These are phyloP conservation scores for Aspergillus taichungensis DNA, from an alignment of 495 filamentous ascomycete genomes.

Conservation along the genomic window DNA sequence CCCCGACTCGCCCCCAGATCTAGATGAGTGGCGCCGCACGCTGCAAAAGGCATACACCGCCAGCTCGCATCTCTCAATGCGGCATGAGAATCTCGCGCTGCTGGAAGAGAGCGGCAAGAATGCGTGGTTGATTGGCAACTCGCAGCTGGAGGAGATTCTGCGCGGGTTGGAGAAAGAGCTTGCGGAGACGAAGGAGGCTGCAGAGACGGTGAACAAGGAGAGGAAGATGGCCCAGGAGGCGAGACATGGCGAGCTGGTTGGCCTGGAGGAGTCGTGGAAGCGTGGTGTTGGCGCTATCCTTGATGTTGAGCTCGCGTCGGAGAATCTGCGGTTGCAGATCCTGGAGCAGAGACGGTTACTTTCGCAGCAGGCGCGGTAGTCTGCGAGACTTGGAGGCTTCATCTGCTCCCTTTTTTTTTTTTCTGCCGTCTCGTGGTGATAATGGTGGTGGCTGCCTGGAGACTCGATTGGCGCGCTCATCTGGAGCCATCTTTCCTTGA, in stretches of 20 bases:
- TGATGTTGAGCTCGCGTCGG: conserved; percentile 68
- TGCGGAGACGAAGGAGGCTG: conserved; percentile 50
- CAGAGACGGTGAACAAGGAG: conserved; percentile 62
- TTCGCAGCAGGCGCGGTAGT: conserved; percentile 29
- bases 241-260: conserved; percentile 55
- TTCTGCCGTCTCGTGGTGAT: background rate
- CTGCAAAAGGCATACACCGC: conserved; percentile 49
- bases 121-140: conserved; percentile 82
- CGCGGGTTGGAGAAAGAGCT: conserved; percentile 69
- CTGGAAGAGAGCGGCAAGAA: conserved; percentile 79
- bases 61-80: conserved; percentile 54
- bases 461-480: too few species aligned
- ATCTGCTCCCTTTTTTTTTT: too few species aligned
- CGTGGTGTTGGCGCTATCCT: conserved; percentile 60
- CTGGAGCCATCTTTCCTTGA: too few species aligned
- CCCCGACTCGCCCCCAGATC: conserved; percentile 14
- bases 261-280: conserved; percentile 66
- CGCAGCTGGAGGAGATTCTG: conserved; percentile 65
- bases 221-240: conserved; percentile 63
- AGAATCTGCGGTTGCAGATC: conserved; percentile 57
- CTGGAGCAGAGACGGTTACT: conserved; percentile 42
- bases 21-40: conserved; percentile 31
- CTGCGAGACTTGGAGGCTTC: too few species aligned
- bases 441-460: too few species aligned
- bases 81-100: conserved; percentile 60